A percentile compares a stretch with the other conserved stretches of the same genome.
phyloP scores from a whole-genome alignment of 495 filamentous ascomycete species.

The Collariella sp. region DNA sequence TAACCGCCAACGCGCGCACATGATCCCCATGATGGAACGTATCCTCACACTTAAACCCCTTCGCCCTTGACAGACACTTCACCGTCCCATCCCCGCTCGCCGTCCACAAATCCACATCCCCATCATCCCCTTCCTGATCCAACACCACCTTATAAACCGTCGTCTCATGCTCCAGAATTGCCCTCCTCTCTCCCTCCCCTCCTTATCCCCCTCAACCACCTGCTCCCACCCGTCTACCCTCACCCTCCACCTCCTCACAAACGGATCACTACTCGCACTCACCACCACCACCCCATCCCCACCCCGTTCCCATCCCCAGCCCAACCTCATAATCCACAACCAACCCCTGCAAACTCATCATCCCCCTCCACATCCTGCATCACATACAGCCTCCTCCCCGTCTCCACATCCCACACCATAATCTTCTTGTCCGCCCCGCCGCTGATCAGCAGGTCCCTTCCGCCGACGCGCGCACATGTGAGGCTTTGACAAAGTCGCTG shows the following conservation, averaged over 20 bases:
- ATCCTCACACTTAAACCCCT: constrained; percentile 60
- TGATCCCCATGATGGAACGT: constrained; percentile 76
- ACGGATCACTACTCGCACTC: constrained; percentile 73
- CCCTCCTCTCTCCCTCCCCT: constrained; percentile 39
- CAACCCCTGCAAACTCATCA: constrained; percentile 67
- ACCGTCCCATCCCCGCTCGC: constrained; percentile 78
- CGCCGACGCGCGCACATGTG: constrained; percentile 43
- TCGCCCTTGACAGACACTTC: constrained; percentile 60
- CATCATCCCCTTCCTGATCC: constrained; percentile 36
- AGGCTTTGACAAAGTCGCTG: constrained; percentile 86
- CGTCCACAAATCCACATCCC: constrained; percentile 75
- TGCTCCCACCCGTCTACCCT: constrained; percentile 36
- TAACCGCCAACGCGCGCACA: constrained; percentile 70
- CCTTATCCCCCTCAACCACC: constrained; percentile 32
- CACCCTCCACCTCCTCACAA: constrained; percentile 69
- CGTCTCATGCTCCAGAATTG: constrained; percentile 78
- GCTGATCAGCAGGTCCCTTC: constrained; percentile 63
- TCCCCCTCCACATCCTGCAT: constrained; percentile 55
- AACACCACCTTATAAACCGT: constrained; percentile 73
- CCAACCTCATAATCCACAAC: constrained; percentile 54
- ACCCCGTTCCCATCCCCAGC: constrained; percentile 34
- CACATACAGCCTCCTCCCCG: constrained; percentile 58
- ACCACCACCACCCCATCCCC: constrained; percentile 52
- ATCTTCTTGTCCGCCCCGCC: constrained; percentile 82
- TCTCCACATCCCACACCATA: constrained; percentile 67